These are phyloP conservation scores for Beta lomatogona DNA, from an alignment of 179 eudicot genomes.

Conservation along the genomic window DNA sequence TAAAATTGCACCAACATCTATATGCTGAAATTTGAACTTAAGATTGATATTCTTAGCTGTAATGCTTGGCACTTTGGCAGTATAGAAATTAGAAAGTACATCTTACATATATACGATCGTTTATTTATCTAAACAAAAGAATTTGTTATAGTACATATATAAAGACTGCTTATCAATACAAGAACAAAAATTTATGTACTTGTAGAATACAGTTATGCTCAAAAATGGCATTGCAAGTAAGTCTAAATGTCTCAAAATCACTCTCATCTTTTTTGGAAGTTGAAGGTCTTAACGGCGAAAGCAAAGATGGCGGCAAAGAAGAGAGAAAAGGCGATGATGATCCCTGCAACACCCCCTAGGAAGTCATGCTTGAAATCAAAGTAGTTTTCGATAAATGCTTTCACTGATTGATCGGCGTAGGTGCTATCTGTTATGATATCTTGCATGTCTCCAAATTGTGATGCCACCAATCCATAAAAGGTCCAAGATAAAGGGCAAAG, in stretches of 20 bases:
- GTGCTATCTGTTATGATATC: not conserved
- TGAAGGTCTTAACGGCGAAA: conserved; percentile 39
- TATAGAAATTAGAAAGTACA: not conserved
- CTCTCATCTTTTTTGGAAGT: conserved; percentile 43
- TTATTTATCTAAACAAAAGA: conserved; percentile 14
- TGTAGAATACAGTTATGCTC: not conserved
- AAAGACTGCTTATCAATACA: not conserved
- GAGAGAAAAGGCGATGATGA: conserved; percentile 34
- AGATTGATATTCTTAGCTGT: not conserved
- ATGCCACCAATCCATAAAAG: conserved; percentile 39
- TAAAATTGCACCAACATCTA: not conserved
- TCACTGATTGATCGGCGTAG: conserved; percentile 14
- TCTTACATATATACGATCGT: conserved; percentile 8
- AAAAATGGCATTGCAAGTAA: not conserved
- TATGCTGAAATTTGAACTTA: not conserved
- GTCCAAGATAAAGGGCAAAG: conserved; percentile 40
- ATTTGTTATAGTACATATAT: not conserved
- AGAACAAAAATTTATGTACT: conserved; percentile 13
- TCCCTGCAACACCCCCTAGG: conserved; percentile 51
- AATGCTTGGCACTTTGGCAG: not conserved
- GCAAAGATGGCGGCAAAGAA: conserved; percentile 54
- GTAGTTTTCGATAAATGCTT: conserved; percentile 31
- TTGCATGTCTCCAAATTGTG: conserved; percentile 39
- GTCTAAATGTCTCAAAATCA: not conserved
- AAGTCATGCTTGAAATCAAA: conserved; percentile 50